These are phyloP conservation scores for Ajuga chamaepitys DNA, from an alignment of 257 asterid genomes.

Conservation along the genomic window DNA sequence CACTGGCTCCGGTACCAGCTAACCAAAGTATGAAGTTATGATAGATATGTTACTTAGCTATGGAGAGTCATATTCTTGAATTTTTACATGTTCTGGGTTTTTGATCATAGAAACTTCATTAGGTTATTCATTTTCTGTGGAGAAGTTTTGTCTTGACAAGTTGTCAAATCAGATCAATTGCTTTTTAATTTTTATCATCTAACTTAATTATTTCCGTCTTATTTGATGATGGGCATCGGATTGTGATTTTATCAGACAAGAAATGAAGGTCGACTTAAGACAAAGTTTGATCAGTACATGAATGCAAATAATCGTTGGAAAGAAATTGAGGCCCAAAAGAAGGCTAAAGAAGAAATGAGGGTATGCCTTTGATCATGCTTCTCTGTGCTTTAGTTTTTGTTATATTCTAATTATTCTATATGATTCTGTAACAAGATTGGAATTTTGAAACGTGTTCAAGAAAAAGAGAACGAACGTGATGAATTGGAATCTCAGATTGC, in stretches of 20 bases:
- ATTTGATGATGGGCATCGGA: slow-evolving; percentile 14
- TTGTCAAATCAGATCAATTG: background rate
- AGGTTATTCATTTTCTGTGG: background rate
- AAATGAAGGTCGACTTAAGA: slow-evolving; percentile 46
- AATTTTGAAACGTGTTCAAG: slow-evolving; percentile 49
- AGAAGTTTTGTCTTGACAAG: slow-evolving; percentile 3
- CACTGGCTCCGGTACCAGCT: background rate
- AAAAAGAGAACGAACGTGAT: slow-evolving; percentile 59
- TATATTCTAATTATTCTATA: slow-evolving; percentile 11
- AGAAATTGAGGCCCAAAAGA: slow-evolving; percentile 52
- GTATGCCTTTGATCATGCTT: slow-evolving; percentile 29
- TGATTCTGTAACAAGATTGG: slow-evolving; percentile 40
- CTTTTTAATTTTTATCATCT: slow-evolving; percentile 4
- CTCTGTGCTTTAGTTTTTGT: background rate
- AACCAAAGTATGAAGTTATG: background rate
- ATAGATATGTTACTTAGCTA: background rate
- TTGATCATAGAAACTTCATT: background rate
- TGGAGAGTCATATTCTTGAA: background rate
- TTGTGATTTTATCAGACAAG: slow-evolving; percentile 42
- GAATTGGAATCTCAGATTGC: slow-evolving; percentile 53
- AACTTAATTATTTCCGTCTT: background rate
- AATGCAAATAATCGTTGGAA: slow-evolving; percentile 57
- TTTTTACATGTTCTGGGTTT: background rate
- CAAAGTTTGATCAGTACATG: slow-evolving; percentile 41
- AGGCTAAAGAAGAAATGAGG: slow-evolving; percentile 64